Conservation (phyloP, 1,139 yeast genomes). For the Zygoascus sp. region DNA sequence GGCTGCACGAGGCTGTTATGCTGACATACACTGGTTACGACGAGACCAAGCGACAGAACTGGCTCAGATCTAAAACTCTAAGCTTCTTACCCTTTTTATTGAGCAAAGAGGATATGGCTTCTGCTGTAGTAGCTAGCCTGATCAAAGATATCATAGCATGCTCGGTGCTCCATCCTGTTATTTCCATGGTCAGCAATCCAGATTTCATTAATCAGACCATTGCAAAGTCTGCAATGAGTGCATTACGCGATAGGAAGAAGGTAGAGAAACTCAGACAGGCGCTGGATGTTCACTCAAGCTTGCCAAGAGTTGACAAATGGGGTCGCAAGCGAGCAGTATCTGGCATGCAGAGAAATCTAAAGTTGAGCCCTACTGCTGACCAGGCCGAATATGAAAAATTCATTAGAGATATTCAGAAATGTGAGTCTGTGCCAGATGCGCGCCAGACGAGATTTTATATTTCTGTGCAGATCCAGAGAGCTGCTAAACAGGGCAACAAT, state of each 20-base stretch:
- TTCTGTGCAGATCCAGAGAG: slow-evolving; percentile 38
- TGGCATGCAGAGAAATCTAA: slow-evolving; percentile 14
- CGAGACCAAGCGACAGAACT: slow-evolving; percentile 48
- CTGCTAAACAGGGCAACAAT: slow-evolving; percentile 22
- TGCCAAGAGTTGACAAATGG: background rate
- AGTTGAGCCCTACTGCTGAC: slow-evolving; percentile 33
- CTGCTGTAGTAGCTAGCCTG: slow-evolving; percentile 48
- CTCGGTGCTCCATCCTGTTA: slow-evolving; percentile 50
- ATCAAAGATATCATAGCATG: slow-evolving; percentile 62
- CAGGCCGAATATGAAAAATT: slow-evolving; percentile 43
- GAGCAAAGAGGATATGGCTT: slow-evolving; percentile 45
- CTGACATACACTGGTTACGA: slow-evolving; percentile 38
- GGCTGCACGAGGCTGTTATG: slow-evolving; percentile 59
- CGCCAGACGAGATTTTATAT: slow-evolving; percentile 43
- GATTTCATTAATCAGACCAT: slow-evolving; percentile 72
- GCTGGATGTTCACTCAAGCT: slow-evolving; percentile 56
- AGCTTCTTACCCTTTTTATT: slow-evolving; percentile 50
- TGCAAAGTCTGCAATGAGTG: slow-evolving; percentile 56
- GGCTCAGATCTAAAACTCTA: slow-evolving; percentile 45
- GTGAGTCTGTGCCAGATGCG: slow-evolving; percentile 38
- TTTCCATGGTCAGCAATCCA: slow-evolving; percentile 60
- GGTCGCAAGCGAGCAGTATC: slow-evolving; percentile 8
- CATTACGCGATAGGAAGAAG: slow-evolving; percentile 69
- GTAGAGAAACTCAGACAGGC: slow-evolving; percentile 70
- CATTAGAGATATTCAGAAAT: slow-evolving; percentile 37